Evolutionary conservation across 1,284 basidiomycete species (phyloP).

Genomic region (Leccinum variabile): DNA sequence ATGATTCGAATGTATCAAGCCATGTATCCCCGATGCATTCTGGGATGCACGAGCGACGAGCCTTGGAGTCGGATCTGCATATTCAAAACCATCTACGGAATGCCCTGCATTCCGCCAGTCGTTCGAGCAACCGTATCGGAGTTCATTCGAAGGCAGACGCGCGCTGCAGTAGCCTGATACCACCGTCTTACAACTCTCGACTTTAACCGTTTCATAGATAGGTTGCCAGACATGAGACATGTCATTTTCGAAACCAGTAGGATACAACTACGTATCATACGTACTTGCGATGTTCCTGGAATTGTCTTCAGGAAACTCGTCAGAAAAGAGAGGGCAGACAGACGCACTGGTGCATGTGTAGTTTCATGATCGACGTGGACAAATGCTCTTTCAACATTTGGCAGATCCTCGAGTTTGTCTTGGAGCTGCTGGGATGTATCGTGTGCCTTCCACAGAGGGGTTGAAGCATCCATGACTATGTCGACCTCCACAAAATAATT

Average conservation of each 20-base stretch:
- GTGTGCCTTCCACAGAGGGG: constrained; percentile 90
- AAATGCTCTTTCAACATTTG: constrained; percentile 89
- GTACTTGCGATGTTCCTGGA: constrained; percentile 37
- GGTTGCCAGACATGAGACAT: not conserved
- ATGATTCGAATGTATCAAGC: constrained; percentile 8
- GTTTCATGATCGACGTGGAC: constrained; percentile 95
- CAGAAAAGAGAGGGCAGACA: not conserved
- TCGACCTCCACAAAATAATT: constrained; percentile 95
- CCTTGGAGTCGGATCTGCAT: not conserved
- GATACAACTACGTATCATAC: constrained; percentile 4
- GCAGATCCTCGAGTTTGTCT: constrained; percentile 90
- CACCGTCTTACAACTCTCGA: too few relatives aligned
- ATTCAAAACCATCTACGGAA: not conserved
- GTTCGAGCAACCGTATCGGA: not conserved
- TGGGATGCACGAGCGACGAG: not conserved
- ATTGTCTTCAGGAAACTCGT: constrained; percentile 1
- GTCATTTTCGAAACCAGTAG: not conserved
- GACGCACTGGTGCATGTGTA: constrained; percentile 73
- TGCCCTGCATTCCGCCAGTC: constrained; percentile 4
- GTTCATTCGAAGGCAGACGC: too few relatives aligned
- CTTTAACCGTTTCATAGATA: not conserved
- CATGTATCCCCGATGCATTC: too few relatives aligned
- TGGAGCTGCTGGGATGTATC: constrained; percentile 91
- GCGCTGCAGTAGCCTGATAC: too few relatives aligned
- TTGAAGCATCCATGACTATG: constrained; percentile 89